Percentiles rank a stretch among this genome's conserved stretches.
Conservation (phyloP, 106 monocot species). For the Dendrobium nobile region DNA sequence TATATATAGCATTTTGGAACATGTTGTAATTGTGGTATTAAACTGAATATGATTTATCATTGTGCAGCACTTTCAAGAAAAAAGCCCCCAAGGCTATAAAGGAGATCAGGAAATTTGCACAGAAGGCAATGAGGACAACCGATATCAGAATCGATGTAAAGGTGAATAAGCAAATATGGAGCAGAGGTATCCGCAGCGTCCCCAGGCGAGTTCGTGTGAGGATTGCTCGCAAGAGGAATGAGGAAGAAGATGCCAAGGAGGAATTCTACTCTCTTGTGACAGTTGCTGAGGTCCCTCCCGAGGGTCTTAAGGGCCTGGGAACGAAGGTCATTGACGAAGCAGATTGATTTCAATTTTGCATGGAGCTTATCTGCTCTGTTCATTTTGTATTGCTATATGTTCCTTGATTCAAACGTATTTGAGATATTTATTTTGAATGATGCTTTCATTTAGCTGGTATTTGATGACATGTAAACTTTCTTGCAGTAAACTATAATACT, state of each 20-base stretch:
- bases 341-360: constrained; percentile 16
- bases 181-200: constrained; percentile 45
- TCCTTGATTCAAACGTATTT: neutral
- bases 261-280: constrained; percentile 56
- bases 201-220: constrained; percentile 45
- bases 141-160: constrained; percentile 52
- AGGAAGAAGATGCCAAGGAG: constrained; percentile 59
- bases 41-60: neutral
- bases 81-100: constrained; percentile 53
- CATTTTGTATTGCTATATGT: neutral
- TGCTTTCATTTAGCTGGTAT: too few species aligned
- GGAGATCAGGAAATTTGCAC: constrained; percentile 53
- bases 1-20: neutral
- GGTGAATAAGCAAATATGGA: constrained; percentile 61
- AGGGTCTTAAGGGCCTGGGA: constrained; percentile 45
- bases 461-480: too few species aligned
- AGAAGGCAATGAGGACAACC: constrained; percentile 48
- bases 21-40: too few species aligned
- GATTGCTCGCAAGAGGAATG: constrained; percentile 52
- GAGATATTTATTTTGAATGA: neutral
- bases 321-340: constrained; percentile 48
- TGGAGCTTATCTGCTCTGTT: neutral
- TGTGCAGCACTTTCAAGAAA: constrained; percentile 50
- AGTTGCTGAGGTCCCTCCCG: constrained; percentile 44
- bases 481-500: too few species aligned